Evolutionary conservation across 2,329 filamentous ascomycete genomes (phyloP), one percentile per base, ranked within the genome.

Genomic region (Alternaria sp.): DNA sequence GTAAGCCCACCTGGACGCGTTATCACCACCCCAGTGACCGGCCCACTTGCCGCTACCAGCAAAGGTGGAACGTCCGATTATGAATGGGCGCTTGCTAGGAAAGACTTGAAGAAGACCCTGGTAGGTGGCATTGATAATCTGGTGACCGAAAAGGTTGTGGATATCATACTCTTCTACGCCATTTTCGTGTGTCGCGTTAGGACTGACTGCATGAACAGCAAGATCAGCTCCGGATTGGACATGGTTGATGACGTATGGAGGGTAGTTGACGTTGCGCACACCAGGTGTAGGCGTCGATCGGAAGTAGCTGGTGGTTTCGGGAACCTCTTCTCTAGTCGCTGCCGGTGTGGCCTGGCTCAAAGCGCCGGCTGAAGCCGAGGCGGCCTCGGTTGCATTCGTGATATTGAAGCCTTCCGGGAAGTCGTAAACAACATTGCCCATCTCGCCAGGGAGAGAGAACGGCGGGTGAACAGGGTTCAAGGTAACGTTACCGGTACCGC

Each of bases 11-110:
- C 85, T 83, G 3, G 88, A 89, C 17, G 81, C 79, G 70, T 93
- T 93, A 74, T 94, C 80, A 28, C 76, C 90, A 29, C 91, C 90
- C 91, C 91, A 96, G 76, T 95, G 91, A 1, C 90, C 91, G 1
- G 90, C 88, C 80, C 85, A 90, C 73, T 86, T 87, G 1, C 92
- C 92, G 0, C 86, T 86, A 3, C 92, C 91, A 9, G 90, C 84
- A 70, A 94, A 95, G 1, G 91, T 95, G 37, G 89, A 91, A 14
- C 92, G 88, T 0, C 90, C 90, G 69, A 96, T 92, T 71, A 96
- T 90, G 77, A 96, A 91, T 0, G 92, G 92, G 0, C 92, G 87
- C 74, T 90, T 90, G 13, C 79, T 82, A 0, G 89, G 86, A 59
- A 86, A 86, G 17, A 91, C 81, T 2, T 81, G 74, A 3, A 88